phyloP scores from a whole-genome alignment of 257 asterid genomes.

The Thymus quinquecostatus region DNA sequence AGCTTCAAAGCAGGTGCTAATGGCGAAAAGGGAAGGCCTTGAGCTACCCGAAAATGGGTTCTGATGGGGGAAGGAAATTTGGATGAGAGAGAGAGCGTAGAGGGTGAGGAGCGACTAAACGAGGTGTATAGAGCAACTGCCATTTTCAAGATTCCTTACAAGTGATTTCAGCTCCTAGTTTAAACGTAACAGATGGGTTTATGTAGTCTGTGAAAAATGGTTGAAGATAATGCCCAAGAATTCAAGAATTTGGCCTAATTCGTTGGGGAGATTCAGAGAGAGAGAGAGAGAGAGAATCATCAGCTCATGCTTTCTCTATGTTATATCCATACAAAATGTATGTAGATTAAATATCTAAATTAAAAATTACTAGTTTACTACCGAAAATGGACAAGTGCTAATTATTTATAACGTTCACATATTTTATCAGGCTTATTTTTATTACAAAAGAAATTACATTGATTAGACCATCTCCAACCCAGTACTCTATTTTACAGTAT shows the following conservation, averaged over 20 bases:
- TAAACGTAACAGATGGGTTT: slow-evolving; percentile 12
- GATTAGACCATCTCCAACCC: no score
- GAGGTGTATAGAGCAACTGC: slow-evolving; percentile 44
- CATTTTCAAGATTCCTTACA: slow-evolving; percentile 36
- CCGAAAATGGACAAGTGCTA: no score
- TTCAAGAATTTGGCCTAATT: not conserved
- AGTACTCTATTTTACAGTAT: no score
- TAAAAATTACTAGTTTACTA: no score
- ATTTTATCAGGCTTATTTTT: no score
- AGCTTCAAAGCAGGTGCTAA: slow-evolving; percentile 38
- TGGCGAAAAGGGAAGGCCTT: slow-evolving; percentile 38
- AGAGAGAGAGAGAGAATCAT: no score
- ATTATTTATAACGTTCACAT: no score
- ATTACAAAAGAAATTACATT: no score
- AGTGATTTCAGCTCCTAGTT: slow-evolving; percentile 14
- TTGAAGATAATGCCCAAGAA: slow-evolving; percentile 37
- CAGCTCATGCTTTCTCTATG: no score
- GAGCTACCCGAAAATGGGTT: slow-evolving; percentile 36
- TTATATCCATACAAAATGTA: no score
- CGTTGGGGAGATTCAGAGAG: no score
- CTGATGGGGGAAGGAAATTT: slow-evolving; percentile 36
- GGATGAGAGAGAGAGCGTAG: slow-evolving; percentile 39
- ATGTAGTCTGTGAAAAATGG: not conserved
- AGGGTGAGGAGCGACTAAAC: slow-evolving; percentile 42
- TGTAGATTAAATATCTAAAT: no score